These are phyloP conservation scores for Solanum virginianum DNA, from an alignment of 257 asterid species.

Conservation along the genomic window DNA sequence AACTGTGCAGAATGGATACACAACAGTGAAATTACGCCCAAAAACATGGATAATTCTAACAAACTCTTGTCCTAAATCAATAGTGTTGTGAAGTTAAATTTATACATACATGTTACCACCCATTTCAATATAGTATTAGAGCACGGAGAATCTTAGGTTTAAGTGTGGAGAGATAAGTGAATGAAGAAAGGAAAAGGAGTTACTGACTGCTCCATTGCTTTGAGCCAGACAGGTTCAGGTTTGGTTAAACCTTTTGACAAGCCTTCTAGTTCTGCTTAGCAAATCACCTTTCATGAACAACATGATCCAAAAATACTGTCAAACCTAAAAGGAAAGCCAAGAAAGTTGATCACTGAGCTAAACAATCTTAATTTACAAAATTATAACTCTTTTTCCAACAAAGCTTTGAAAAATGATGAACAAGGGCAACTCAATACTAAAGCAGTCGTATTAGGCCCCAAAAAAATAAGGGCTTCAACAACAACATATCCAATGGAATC, in stretches of 20 bases:
- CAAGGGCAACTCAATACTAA: too few species aligned
- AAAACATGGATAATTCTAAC: background rate
- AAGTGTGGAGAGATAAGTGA: background rate
- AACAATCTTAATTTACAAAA: too few species aligned
- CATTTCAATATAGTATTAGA: too few species aligned
- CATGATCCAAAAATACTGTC: conserved; percentile 18
- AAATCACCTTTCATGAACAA: conserved; percentile 80
- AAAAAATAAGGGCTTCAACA: too few species aligned
- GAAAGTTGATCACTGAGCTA: too few species aligned
- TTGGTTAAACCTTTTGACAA: conserved; percentile 87
- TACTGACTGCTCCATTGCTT: conserved; percentile 70
- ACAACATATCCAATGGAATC: too few species aligned
- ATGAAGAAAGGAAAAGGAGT: background rate
- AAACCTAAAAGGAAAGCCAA: background rate
- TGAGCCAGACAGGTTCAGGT: conserved; percentile 85
- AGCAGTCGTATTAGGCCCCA: too few species aligned
- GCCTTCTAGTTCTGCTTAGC: conserved; percentile 62
- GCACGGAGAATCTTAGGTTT: background rate
- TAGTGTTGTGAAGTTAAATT: too few species aligned
- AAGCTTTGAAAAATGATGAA: too few species aligned
- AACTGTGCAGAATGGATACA: too few species aligned
- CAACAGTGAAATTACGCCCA: background rate
- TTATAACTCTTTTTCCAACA: too few species aligned
- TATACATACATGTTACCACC: too few species aligned
- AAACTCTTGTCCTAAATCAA: background rate